Evolutionary conservation across 441 rosid species (phyloP).

Genomic region (Arabidopsis hybrid): DNA sequence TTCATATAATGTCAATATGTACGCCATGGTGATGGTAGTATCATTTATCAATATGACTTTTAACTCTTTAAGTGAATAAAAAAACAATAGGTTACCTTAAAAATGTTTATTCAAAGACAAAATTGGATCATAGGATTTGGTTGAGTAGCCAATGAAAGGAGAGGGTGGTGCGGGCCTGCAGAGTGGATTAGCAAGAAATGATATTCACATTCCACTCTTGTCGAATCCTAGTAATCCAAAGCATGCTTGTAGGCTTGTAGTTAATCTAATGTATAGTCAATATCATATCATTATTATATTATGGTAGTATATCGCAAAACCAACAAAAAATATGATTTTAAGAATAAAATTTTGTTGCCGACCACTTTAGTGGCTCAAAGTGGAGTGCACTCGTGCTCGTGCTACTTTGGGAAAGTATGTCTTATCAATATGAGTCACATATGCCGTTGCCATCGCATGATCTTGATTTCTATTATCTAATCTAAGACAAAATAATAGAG

Average conservation of each 20-base stretch:
- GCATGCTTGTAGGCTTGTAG: constrained; percentile 33
- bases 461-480: constrained; percentile 1
- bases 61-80: too few relatives aligned
- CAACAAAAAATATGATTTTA: background rate
- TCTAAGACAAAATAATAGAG: background rate
- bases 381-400: constrained; percentile 39
- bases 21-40: background rate
- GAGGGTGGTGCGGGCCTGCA: constrained; percentile 22
- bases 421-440: constrained; percentile 2
- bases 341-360: background rate
- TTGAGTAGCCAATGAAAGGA: constrained; percentile 34
- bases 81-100: background rate
- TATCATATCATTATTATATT: constrained; percentile 9
- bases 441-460: background rate
- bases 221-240: constrained; percentile 32
- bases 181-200: constrained; percentile 19
- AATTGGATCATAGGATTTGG: constrained; percentile 5
- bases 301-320: background rate
- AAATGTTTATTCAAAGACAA: constrained; percentile 7
- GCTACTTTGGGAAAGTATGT: constrained; percentile 35
- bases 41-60: background rate
- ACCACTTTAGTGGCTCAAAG: constrained; percentile 30
- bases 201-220: background rate
- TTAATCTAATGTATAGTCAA: constrained; percentile 21
- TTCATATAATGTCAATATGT: background rate